These are phyloP conservation scores for Camelina hispida DNA, from an alignment of 345 rosid species.

Conservation along the genomic window DNA sequence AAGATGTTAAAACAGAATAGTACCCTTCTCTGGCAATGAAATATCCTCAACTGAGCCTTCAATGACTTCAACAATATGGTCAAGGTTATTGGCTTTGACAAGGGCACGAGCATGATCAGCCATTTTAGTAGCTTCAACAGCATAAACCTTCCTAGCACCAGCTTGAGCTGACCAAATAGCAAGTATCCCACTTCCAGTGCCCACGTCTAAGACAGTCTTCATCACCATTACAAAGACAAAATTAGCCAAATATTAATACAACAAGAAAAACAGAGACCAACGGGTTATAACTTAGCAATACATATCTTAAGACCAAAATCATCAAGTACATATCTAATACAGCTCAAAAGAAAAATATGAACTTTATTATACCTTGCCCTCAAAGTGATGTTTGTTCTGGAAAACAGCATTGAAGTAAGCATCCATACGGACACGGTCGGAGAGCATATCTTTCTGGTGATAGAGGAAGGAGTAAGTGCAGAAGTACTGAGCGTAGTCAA, in stretches of 20 bases:
- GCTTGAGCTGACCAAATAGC: slow-evolving; percentile 99
- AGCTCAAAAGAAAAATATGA: not conserved
- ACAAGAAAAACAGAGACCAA: slow-evolving; percentile 7
- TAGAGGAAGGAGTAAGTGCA: slow-evolving; percentile 87
- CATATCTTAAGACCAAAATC: not conserved
- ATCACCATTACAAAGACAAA: slow-evolving; percentile 27
- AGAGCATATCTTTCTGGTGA: slow-evolving; percentile 99
- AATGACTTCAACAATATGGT: slow-evolving; percentile 77
- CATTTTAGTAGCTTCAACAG: slow-evolving; percentile 96
- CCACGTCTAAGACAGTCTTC: slow-evolving; percentile 95
- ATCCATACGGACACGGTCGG: slow-evolving; percentile 98
- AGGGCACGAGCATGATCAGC: slow-evolving; percentile 89
- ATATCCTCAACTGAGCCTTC: slow-evolving; percentile 90
- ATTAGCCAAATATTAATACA: slow-evolving; percentile 6
- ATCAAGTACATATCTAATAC: not conserved
- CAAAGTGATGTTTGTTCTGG: slow-evolving; percentile 77
- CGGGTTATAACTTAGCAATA: not conserved
- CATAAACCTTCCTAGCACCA: slow-evolving; percentile 97
- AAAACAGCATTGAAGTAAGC: slow-evolving; percentile 83
- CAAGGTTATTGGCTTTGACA: slow-evolving; percentile 76
- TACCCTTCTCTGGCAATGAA: slow-evolving; percentile 89
- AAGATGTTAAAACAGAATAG: not conserved
- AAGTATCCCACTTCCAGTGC: slow-evolving; percentile 98
- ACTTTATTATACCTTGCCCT: slow-evolving; percentile 65
- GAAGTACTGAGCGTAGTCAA: slow-evolving; percentile 87